phyloP scores from a whole-genome alignment of 2,329 filamentous ascomycete genomes.

The Exophiala alcalophila region DNA sequence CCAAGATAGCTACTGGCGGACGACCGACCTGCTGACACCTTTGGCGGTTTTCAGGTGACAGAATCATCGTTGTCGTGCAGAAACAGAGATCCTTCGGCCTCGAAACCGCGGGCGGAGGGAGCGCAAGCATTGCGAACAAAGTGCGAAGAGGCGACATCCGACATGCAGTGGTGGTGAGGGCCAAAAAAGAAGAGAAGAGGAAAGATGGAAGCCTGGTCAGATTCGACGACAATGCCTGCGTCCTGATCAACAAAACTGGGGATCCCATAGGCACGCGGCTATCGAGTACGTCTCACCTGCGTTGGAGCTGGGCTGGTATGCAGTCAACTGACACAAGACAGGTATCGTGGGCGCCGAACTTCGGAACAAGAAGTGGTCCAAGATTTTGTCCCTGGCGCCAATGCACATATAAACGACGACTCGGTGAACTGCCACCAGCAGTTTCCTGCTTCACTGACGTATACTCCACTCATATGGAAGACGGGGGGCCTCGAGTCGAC shows the following conservation, averaged over 20 bases:
- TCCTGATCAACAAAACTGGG: slow-evolving; percentile 92
- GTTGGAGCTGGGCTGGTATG: not conserved
- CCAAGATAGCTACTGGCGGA: too few relatives aligned
- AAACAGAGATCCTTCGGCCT: slow-evolving; percentile 79
- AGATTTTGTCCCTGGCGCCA: slow-evolving; percentile 93
- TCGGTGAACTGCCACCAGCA: too few relatives aligned
- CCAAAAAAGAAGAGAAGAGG: slow-evolving; percentile 79
- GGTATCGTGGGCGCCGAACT: slow-evolving; percentile 87
- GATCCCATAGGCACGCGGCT: slow-evolving; percentile 91
- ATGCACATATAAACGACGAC: slow-evolving; percentile 56
- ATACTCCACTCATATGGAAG: too few relatives aligned
- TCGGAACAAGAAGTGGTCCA: slow-evolving; percentile 92
- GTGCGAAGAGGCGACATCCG: slow-evolving; percentile 95
- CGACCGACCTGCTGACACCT: too few relatives aligned
- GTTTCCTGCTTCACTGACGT: too few relatives aligned
- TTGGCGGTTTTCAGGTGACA: slow-evolving; percentile 64
- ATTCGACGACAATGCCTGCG: slow-evolving; percentile 98
- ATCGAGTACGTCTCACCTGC: slow-evolving; percentile 57
- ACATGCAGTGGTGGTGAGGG: slow-evolving; percentile 92
- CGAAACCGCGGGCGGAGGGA: slow-evolving; percentile 61
- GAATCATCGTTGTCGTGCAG: slow-evolving; percentile 95
- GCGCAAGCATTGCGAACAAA: slow-evolving; percentile 79
- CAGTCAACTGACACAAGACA: slow-evolving; percentile 34
- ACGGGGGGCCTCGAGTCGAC: too few relatives aligned
- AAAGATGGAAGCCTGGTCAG: slow-evolving; percentile 84